A percentile compares a stretch with the other conserved stretches of the same genome.
These are phyloP conservation scores for Termitomyces bulborhizus DNA, from an alignment of 768 basidiomycete genomes.

Conservation along the genomic window DNA sequence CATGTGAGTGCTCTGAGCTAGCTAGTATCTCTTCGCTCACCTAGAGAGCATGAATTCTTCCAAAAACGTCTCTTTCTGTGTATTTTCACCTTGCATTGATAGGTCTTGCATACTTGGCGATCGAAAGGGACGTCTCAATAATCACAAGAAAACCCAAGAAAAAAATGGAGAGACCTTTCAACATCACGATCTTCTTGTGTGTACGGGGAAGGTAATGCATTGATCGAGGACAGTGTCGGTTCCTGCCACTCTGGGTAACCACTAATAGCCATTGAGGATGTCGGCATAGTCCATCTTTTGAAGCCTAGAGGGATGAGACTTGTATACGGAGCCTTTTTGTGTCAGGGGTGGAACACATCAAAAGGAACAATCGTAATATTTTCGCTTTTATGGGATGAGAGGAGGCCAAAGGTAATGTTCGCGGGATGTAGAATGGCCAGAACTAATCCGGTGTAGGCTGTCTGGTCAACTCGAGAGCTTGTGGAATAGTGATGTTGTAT, in stretches of 20 bases:
- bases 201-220: neutral
- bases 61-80: neutral
- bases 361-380: no score
- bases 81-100: neutral
- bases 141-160: neutral
- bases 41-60: neutral
- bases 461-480: no score
- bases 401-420: no score
- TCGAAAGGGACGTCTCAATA: neutral
- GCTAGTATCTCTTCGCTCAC: neutral
- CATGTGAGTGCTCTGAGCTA: neutral
- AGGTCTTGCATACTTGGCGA: neutral
- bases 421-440: no score
- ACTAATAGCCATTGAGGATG: slow-evolving; percentile 1
- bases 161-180: neutral
- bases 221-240: neutral
- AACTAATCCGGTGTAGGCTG: no score
- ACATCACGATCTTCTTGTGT: neutral
- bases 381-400: no score
- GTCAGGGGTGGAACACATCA: no score
- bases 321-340: neutral
- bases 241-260: neutral
- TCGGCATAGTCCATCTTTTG: slow-evolving; percentile 27
- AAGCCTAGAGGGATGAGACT: slow-evolving; percentile 26
- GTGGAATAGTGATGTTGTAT: no score